Percentiles rank a stretch among this genome's conserved stretches.
Evolutionary conservation across 148 eudicot genomes (phyloP).

Genomic region (Persicaria maculosa): DNA sequence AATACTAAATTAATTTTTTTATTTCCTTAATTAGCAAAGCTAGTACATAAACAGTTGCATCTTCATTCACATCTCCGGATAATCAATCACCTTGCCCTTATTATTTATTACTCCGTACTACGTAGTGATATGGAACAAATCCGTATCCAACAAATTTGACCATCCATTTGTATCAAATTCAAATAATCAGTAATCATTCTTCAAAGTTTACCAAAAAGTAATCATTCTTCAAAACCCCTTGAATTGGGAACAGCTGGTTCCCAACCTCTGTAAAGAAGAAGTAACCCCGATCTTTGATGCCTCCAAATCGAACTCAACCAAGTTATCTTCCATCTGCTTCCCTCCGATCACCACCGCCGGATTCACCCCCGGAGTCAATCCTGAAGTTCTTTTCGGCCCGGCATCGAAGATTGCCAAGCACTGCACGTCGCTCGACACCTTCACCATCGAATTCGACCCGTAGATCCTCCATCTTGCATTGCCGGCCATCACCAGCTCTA

Average conservation of each 20-base stretch:
- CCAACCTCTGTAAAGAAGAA: slow-evolving; percentile 20
- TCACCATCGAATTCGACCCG: slow-evolving; percentile 41
- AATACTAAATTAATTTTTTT: too few species aligned
- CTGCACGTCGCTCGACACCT: slow-evolving; percentile 18
- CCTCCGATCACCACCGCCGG: slow-evolving; percentile 39
- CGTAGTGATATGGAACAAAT: too few species aligned
- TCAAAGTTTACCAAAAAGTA: background rate
- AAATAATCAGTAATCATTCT: too few species aligned
- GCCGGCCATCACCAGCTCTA: slow-evolving; percentile 23
- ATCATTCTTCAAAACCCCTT: slow-evolving; percentile 16
- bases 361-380: slow-evolving; percentile 13
- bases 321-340: slow-evolving; percentile 39
- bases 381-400: background rate
- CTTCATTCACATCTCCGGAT: too few species aligned
- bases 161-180: too few species aligned
- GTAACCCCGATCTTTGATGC: slow-evolving; percentile 33
- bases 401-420: slow-evolving; percentile 52
- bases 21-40: too few species aligned
- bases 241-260: slow-evolving; percentile 37
- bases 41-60: too few species aligned
- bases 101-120: too few species aligned
- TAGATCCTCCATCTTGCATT: slow-evolving; percentile 40
- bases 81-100: too few species aligned
- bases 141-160: too few species aligned
- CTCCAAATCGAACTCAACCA: slow-evolving; percentile 37